Evolutionary conservation across 306 rosid genomes (phyloP), one percentile per base, ranked within the genome.

Genomic region (Amphicarpaea edgeworthii): DNA sequence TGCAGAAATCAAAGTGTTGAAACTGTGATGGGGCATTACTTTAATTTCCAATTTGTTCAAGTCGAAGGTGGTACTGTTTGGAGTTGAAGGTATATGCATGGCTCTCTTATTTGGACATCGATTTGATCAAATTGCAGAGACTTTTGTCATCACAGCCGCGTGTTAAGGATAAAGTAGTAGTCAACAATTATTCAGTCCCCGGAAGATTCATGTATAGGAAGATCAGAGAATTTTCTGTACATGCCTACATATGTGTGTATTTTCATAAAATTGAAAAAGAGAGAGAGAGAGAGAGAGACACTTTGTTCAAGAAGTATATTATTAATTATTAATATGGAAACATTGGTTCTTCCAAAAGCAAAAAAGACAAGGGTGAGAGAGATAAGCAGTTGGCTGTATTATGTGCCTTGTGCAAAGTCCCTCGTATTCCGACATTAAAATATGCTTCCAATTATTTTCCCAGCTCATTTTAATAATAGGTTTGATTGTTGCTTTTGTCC

Each of bases 331-430:
- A 28, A 17, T 8, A 73, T 30, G 54, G 57, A 68, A 61, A 68
- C 68, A 59, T 78, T 59, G 70, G 62, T 53, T 38, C 38, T 73
- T 73, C 59, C 30, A 46, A 72, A 68, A 47, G 24, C 9, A 55
- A 8, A 34, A 61, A 3, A 32, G 38, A 23, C 14, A 42, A 26
- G n/a, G 26, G 43, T 4, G 55, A n/a, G 34, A 51, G 66, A 45
- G 59, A 46, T 1, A 47, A 17, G 12, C 1, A 5, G 8, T 75
- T 79, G 79, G 81, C 75, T 21, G 68, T 60, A 79, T 79, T 60
- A 79, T 79, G 72, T 83, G 78, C 81, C 69, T 78, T 7, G 69
- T 83, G 73, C 75, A 78, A 45, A 53, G 86, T 78, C 54, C 55
- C 74, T n/a, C 9, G 9, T n/a, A n/a, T 40, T 51, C 54, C 51